Evolutionary conservation across 257 asterid species (phyloP), one percentile per base, ranked within the genome.

Genomic region (Nicotiana benthamiana): DNA sequence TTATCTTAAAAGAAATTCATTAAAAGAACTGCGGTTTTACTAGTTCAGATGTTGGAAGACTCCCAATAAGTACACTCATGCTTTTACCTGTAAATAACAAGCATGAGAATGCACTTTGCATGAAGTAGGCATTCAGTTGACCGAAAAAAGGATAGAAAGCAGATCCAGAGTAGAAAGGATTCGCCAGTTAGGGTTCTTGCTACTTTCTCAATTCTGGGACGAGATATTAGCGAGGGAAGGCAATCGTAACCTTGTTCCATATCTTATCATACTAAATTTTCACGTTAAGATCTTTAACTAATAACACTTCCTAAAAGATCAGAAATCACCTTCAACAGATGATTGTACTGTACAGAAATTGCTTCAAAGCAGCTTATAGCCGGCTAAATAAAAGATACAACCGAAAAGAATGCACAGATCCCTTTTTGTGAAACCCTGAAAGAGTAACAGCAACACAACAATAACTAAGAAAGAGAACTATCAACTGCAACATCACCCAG

Each of bases 11-110:
- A 65, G 51, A 65, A 30, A 65, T 65, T 65, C 26, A 16, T 6
- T 65, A 30, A 65, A 22, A 30, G 48, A 40, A 40, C 48, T 16
- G 59, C 2, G 3, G 18, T 53, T 53, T 53, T 66, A 32, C 52
- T 66, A 9, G 75, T 34, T 67, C 75, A 67, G 75, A 67, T 67
- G 75, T 67, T 67, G 43, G 51, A 67, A 20, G 75, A 67, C 18
- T 34, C 40, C 53, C 30, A 34, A 18, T 3, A 1, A 27, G 26
- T 67, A 36, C 30, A 36, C 30, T 67, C 54, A 36, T 5, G n/a
- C 54, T 34, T n/a, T 36, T 67, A 36, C 4, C 6, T 34, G 75
- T 34, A 10, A 5, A 67, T 34, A 34, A 67, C 36, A 34, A 34
- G 36, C 20, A 34, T 67, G 53, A 67, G 53, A 18, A n/a, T n/a